Evolutionary conservation across 495 filamentous ascomycete species (phyloP), one percentile per base, ranked within the genome.

Genomic region (Bacidia gigantensis): DNA sequence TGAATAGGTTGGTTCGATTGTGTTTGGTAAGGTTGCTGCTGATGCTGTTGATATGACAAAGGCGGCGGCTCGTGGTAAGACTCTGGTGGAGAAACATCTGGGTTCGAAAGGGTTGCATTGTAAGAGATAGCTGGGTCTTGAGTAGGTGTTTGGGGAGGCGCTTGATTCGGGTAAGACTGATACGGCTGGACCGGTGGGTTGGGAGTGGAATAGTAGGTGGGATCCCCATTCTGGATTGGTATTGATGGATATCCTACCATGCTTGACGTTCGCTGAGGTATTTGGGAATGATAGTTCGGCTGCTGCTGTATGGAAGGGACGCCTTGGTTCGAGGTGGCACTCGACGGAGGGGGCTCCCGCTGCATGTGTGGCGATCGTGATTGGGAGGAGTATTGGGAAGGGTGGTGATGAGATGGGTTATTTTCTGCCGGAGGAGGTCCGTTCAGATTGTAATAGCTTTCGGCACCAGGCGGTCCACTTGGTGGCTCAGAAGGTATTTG

Each of bases 401-500:
- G 46, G 18, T 62, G 57, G 10, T 62, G 57, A 56, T 67, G 65
- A 22, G 58, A 62, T 46, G 60, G 18, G 42, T 67, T 59, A 32
- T 56, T 48, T 53, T 62, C 60, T n/a, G 57, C 53, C 18, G 83
- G 82, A 12, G 73, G 65, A 45, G 71, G 65, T 17, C 73, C 63
- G 58, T 83, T 82, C 26, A 79, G 78, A 26, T 80, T 85, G 61
- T 95, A 95, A 62, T 80, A 95, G 64, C 73, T 88, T 57, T 95
- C 89, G 21, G 79, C 78, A 2, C 79, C 78, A 18, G 75, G 65
- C 18, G 73, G 65, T 44, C 62, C 60, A 56, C 68, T 73, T 3
- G 71, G 61, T 2, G 67, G 64, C 39, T 71, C 75, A 14, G 75
- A 53, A 26, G 80, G 70, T 56, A 89, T 70, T 5, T 74, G 72